Conservation (phyloP, 768 basidiomycete species). For the Mycena leptocephala region DNA sequence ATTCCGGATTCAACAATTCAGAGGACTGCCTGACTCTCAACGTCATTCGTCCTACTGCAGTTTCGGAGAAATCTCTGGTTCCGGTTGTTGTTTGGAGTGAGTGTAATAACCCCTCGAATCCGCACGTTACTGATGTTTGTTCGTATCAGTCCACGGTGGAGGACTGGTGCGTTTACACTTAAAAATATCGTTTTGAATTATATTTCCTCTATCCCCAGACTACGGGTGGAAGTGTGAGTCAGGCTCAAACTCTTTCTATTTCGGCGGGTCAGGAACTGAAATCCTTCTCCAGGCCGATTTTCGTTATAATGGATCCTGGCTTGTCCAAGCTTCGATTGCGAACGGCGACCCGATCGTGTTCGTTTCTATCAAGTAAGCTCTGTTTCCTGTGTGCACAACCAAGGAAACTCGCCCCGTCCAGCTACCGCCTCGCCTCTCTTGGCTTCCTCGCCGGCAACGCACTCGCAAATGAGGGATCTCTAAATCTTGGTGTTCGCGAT, state of each 20-base stretch:
- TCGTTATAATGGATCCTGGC: slow-evolving; percentile 47
- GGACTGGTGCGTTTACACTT: slow-evolving; percentile 15
- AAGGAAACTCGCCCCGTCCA: background rate
- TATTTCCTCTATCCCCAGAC: background rate
- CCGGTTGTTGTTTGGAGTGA: slow-evolving; percentile 49
- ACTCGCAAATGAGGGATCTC: slow-evolving; percentile 46
- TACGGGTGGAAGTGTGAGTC: slow-evolving; percentile 33
- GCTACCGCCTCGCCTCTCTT: slow-evolving; percentile 40
- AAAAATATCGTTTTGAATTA: slow-evolving; percentile 7
- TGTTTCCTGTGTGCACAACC: background rate
- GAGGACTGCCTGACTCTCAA: slow-evolving; percentile 53
- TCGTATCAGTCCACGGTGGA: slow-evolving; percentile 27
- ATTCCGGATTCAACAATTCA: slow-evolving; percentile 29
- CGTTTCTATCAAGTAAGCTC: slow-evolving; percentile 33
- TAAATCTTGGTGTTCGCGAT: slow-evolving; percentile 55
- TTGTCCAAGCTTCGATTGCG: slow-evolving; percentile 32
- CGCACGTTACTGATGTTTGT: slow-evolving; percentile 27
- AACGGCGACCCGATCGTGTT: slow-evolving; percentile 32
- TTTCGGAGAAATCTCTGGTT: slow-evolving; percentile 43
- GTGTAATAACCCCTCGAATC: background rate
- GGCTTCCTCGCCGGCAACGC: slow-evolving; percentile 47
- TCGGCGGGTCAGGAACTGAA: slow-evolving; percentile 22
- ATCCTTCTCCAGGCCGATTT: slow-evolving; percentile 46
- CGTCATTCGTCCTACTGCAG: slow-evolving; percentile 48
- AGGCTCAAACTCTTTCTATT: background rate